Evolutionary conservation across 345 rosid species (phyloP), one percentile per base, ranked within the genome.

Genomic region (Sonneratia caseolaris): DNA sequence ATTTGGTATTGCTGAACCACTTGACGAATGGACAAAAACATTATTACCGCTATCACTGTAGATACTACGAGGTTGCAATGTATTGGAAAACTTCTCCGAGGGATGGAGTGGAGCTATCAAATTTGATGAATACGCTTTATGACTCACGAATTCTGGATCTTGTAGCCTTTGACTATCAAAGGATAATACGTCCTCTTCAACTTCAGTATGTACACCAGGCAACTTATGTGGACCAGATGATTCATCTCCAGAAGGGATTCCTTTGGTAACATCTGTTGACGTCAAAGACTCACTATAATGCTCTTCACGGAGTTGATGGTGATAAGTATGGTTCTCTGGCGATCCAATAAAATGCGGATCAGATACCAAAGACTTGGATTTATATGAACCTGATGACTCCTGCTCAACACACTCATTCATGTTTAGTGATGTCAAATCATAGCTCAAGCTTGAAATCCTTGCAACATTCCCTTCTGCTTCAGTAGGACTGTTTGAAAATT

Each of bases 271-370:
- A 14, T 42, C 40, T 21, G 35, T 24, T 18, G 49, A 40, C 10
- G 66, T 71, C 53, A 4, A 38, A 24, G 37, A 22, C 37, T 78
- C 72, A 56, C 56, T 78, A 72, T 59, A 71, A 36, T 76, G 67
- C 70, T 83, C 76, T 57, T 80, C 74, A 73, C 70, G 76, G 48
- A 72, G 62, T 61, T 73, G 84, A 73, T 77, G 71, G 74, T 76
- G 68, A 11, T 74, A 64, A 24, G 61, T 68, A 74, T 66, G 79
- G 69, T 67, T 76, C 69, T 75, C 56, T 73, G 83, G 82, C 16
- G 78, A 80, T 77, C 74, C 84, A 56, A 81, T 73, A 72, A 76
- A 56, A 72, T 80, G 79, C 21, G 79, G 78, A 76, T 88, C 91
- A 57, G 84, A 72, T 45, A 75, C 37, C 68, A 72, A 66, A 75